Evolutionary conservation across 352 stramenopile genomes (phyloP), one percentile per base, ranked within the genome.

Genomic region (Phytopythium vexans): DNA sequence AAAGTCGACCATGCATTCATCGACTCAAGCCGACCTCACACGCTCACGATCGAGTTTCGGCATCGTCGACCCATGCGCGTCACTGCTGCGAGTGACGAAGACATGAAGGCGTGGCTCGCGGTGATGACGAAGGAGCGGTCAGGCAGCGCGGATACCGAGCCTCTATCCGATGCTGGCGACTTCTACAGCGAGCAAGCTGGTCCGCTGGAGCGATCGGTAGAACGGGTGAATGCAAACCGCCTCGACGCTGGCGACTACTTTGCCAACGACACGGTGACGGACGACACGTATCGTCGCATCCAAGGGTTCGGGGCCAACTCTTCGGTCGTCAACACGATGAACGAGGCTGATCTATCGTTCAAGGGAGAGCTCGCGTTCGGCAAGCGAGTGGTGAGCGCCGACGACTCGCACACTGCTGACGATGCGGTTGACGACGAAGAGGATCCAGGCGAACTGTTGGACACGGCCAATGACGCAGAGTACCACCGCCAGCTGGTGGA

Each of bases 201-300:
- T 27, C 58, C 65, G 53, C 45, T 52, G 2, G 53, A 72, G 14
- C 41, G 45, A 1, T 15, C 63, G 8, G 35, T 14, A 1, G 15
- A 16, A 5, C 14, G 15, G 1, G 2, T 8, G 35, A 52, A 35
- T 16, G 35, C 34, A 14, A 72, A 68, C 41, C 74, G 75, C 11
- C 74, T 88, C 15, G 56, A 84, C 21, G 65, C 75, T 38, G 66
- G 51, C 32, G 77, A 91, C 48, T 89, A 91, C 62, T 53, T 91
- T 1, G 41, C 58, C 32, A 88, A 89, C 48, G 77, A 91, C 33
- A 76, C 71, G n/a, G 81, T 91, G 62, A 81, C 67, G 37, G 86
- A 91, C 63, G 77, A 91, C 34, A 86, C 77, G 16, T 79, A 88
- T 41, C 58, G 88, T 48, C 76, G 81, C 1, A 73, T 88, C 31